These are phyloP conservation scores for Candida khao-thaluensis DNA, from an alignment of 805 yeast genomes.

Conservation along the genomic window DNA sequence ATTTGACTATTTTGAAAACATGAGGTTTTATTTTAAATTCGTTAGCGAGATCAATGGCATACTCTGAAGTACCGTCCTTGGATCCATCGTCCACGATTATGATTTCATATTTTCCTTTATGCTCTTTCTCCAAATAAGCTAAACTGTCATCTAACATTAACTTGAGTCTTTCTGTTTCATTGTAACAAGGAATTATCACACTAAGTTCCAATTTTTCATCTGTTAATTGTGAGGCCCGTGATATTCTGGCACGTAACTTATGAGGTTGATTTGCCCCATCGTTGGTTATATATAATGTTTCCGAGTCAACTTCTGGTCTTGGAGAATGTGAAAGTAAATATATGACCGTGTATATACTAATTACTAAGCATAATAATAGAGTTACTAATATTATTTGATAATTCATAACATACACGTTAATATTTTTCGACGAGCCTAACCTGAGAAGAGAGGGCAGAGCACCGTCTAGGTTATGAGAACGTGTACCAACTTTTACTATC, in stretches of 20 bases:
- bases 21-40: constrained; percentile 53
- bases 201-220: constrained; percentile 54
- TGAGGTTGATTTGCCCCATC: constrained; percentile 27
- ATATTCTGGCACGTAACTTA: constrained; percentile 34
- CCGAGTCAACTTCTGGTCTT: constrained; percentile 52
- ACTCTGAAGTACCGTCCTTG: constrained; percentile 71
- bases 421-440: constrained; percentile 2
- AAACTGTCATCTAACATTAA: constrained; percentile 72
- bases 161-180: constrained; percentile 73
- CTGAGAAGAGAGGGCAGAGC: no score
- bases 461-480: no score
- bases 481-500: no score
- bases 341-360: constrained; percentile 37
- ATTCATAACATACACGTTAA: constrained; percentile 4
- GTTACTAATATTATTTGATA: constrained; percentile 3
- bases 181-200: constrained; percentile 90
- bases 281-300: constrained; percentile 53
- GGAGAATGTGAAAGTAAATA: constrained; percentile 63
- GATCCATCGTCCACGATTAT: constrained; percentile 92
- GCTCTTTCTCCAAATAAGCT: constrained; percentile 44
- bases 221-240: constrained; percentile 16
- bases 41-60: constrained; percentile 62
- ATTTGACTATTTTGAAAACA: constrained; percentile 64
- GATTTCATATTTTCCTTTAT: constrained; percentile 59
- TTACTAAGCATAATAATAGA: not conserved